Evolutionary conservation across 306 rosid genomes (phyloP).

Genomic region (Pyrus bretschneideri): DNA sequence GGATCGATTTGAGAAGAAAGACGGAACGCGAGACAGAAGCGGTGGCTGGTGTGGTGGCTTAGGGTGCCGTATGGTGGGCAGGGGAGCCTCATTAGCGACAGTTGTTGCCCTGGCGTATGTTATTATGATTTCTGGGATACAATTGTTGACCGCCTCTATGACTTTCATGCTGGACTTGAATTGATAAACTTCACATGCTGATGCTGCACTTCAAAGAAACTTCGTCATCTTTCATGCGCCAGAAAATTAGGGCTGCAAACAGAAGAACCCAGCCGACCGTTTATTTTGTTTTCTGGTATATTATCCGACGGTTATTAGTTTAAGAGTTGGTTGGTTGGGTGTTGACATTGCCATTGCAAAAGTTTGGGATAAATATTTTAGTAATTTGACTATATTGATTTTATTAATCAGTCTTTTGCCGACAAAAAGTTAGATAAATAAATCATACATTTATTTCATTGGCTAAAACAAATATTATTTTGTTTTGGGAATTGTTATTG

Average conservation of each 20-base stretch:
- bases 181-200: not conserved
- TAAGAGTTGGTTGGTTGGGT: not conserved
- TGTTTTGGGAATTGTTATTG: no score
- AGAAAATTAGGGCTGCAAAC: not conserved
- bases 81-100: no score
- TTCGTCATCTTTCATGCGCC: not conserved
- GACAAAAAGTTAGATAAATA: not conserved
- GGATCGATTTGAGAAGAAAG: no score
- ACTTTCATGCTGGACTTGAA: not conserved
- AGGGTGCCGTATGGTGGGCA: not conserved
- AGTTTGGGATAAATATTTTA: not conserved
- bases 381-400: not conserved
- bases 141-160: not conserved
- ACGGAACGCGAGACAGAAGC: no score
- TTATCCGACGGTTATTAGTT: not conserved
- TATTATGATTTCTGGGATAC: not conserved
- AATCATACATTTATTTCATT: no score
- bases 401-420: not conserved
- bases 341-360: not conserved
- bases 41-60: no score
- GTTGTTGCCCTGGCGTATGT: no score
- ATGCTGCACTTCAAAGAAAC: not conserved
- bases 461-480: not conserved
- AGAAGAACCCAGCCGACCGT: not conserved
- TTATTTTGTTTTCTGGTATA: no score